phyloP scores from a whole-genome alignment of 495 filamentous ascomycete genomes.

The Penicillium simplicissimum region DNA sequence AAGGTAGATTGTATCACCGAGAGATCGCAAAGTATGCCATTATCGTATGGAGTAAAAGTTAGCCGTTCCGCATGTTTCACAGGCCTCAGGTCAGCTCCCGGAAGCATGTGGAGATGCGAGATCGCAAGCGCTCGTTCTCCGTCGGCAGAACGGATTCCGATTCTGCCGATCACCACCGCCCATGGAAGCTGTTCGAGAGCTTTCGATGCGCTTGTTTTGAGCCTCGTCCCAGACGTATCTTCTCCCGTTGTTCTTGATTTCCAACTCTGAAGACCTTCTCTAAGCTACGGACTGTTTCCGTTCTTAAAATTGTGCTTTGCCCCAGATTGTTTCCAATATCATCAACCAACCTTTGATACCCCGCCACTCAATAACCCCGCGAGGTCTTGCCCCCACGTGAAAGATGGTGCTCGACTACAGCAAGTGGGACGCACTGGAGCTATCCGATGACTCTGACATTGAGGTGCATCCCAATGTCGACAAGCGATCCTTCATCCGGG shows the following conservation, averaged over 20 bases:
- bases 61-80: constrained; percentile 16
- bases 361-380: constrained; percentile 20
- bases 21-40: constrained; percentile 34
- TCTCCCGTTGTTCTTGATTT: not conserved
- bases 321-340: constrained; percentile 2
- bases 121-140: constrained; percentile 20
- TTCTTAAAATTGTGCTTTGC: not conserved
- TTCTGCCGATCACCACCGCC: constrained; percentile 41
- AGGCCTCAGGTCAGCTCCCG: constrained; percentile 17
- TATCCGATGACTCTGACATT: constrained; percentile 96
- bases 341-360: constrained; percentile 22
- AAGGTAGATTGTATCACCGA: constrained; percentile 28
- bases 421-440: constrained; percentile 95
- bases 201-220: constrained; percentile 29
- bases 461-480: constrained; percentile 99
- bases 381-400: constrained; percentile 25
- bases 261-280: not conserved
- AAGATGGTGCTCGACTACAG: constrained; percentile 91
- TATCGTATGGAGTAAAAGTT: constrained; percentile 29
- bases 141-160: constrained; percentile 20
- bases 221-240: not conserved
- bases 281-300: not conserved
- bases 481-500: constrained; percentile 96
- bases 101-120: constrained; percentile 25
- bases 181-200: constrained; percentile 44